Evolutionary conservation across 805 yeast species (phyloP), one percentile per base, ranked within the genome.

Genomic region (Hanseniaspora vineae): DNA sequence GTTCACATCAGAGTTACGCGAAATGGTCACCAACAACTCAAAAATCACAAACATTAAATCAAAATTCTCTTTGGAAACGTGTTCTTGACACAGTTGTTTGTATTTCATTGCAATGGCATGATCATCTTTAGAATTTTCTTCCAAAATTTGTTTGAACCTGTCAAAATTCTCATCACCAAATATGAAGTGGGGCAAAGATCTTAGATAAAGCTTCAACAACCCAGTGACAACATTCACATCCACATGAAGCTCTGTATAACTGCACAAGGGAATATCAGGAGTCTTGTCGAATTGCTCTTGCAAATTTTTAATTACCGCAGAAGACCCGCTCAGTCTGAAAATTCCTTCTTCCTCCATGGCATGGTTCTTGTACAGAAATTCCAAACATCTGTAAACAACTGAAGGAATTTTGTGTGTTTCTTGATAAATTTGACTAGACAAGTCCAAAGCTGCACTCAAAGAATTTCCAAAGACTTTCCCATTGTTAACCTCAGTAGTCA

Each of bases 151-250:
- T 48, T 59, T 66, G 54, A 74, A 71, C 18, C 68, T 63, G 12
- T 64, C 55, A 31, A 64, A 66, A 40, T 67, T 58, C n/a, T 71
- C 74, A 23, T 70, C 72, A 0, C 90, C 80, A 37, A 87, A 66
- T n/a, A 87, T 70, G 31, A 77, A 76, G 18, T 75, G 71, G 1
- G 95, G 87, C 47, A 90, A 62, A 48, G 81, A 87, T 51, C 97
- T 71, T 48, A 90, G 67, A 64, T 82, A 90, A 15, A 89, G 71
- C 60, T 90, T 90, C 53, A 90, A 67, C 42, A 90, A 66, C 0
- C 96, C 95, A 2, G 96, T 82, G 8, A 86, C 82, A 0, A 96
- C 83, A 62, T 90, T 88, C 31, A 85, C 80, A 62, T 89, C 96
- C 13, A 57, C 51, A 60, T 66, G 55, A 60, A 64, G 35, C 71